Percentiles rank a stretch among this genome's conserved stretches.
Evolutionary conservation across 345 rosid genomes (phyloP).

Genomic region (Salix brachista): DNA sequence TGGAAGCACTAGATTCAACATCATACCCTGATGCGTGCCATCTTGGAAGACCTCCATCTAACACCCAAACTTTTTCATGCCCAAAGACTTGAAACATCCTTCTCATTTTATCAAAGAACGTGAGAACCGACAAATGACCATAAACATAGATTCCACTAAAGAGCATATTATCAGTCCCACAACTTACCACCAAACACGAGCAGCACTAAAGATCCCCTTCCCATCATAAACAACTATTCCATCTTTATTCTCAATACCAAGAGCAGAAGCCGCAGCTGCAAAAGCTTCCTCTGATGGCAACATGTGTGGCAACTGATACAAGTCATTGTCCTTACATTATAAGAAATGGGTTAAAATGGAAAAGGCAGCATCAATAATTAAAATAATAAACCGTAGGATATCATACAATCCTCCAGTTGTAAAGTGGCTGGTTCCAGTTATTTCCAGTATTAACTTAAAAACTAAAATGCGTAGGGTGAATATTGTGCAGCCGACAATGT

Average conservation of each 20-base stretch:
- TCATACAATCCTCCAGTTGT: too few species aligned
- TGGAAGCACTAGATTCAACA: constrained; percentile 97
- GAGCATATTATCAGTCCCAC: neutral
- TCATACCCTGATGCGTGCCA: constrained; percentile 98
- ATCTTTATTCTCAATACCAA: constrained; percentile 84
- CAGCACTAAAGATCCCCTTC: constrained; percentile 94
- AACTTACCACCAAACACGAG: constrained; percentile 99
- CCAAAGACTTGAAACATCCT: constrained; percentile 99
- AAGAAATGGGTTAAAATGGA: neutral
- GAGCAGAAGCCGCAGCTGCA: constrained; percentile 94
- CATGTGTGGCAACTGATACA: constrained; percentile 92
- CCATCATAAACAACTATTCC: constrained; percentile 96
- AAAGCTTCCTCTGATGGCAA: constrained; percentile 94
- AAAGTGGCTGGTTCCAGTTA: too few species aligned
- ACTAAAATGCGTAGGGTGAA: too few species aligned
- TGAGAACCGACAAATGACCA: neutral
- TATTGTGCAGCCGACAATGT: too few species aligned
- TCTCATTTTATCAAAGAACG: constrained; percentile 10
- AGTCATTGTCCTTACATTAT: constrained; percentile 6
- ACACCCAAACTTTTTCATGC: constrained; percentile 86
- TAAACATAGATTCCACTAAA: constrained; percentile 1
- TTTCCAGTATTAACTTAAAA: too few species aligned
- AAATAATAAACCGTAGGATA: neutral
- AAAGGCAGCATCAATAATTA: neutral
- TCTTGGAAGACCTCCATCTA: constrained; percentile 94